These are phyloP conservation scores for Trichoderma atroviride DNA, from an alignment of 2,329 filamentous ascomycete species.

Conservation along the genomic window DNA sequence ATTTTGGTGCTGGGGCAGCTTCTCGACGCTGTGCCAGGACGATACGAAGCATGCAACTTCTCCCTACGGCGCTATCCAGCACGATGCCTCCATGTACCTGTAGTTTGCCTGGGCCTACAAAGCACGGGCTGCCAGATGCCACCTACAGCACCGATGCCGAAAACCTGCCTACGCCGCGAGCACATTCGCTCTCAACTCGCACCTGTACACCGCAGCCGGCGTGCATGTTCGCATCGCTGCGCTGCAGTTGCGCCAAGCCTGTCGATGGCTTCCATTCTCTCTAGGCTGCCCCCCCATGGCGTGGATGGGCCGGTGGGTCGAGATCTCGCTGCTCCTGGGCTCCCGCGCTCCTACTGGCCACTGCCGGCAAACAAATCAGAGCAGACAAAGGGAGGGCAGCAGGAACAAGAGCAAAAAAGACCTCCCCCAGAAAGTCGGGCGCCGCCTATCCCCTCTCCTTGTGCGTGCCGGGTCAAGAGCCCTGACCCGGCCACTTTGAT, in stretches of 20 bases:
- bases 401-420: neutral
- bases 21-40: conserved; percentile 1
- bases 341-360: conserved; percentile 21
- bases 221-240: conserved; percentile 1
- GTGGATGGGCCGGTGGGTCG: conserved; percentile 23
- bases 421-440: conserved; percentile 21
- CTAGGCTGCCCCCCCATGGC: conserved; percentile 22
- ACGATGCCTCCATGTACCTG: neutral
- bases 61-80: neutral
- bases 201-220: neutral
- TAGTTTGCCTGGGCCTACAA: neutral
- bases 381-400: conserved; percentile 10
- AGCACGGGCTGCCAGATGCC: conserved; percentile 1
- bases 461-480: conserved; percentile 17
- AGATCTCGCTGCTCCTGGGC: conserved; percentile 21
- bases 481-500: conserved; percentile 33
- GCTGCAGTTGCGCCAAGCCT: conserved; percentile 8
- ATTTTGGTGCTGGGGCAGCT: neutral
- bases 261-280: neutral
- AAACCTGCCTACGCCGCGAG: neutral
- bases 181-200: neutral
- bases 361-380: conserved; percentile 19
- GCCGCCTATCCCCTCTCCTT: neutral
- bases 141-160: conserved; percentile 6
- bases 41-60: neutral